Evolutionary conservation across 306 rosid species (phyloP), one percentile per base, ranked within the genome.

Genomic region (Pyrus bretschneideri): DNA sequence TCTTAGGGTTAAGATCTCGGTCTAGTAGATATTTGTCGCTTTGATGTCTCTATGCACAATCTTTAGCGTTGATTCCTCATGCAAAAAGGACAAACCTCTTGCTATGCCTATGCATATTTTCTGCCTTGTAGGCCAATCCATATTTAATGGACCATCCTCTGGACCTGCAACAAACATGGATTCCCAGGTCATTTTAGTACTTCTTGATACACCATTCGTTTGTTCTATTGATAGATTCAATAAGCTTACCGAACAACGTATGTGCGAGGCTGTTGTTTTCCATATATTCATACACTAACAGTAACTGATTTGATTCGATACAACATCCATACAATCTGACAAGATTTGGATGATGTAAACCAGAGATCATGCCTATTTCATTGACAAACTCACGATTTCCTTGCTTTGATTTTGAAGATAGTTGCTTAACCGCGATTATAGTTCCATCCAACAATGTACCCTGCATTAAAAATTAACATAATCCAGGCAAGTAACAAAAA

Each of bases 1-100:
- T 89, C 79, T 87, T 89, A 4, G 93, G 80, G 59, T 81, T 89
- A 67, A 89, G 82, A 64, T 87, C 77, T 35, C 38, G 58, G 70
- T 89, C 91, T 71, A 89, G 81, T 59, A 89, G 71, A 89, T 89
- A 67, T 85, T 87, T 7, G 84, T 85, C 35, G 93, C 78, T 77
- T 89, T 89, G 79, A 86, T 89, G 76, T 89, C 90, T 60, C 93
- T 86, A 49, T 89, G 89, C 66, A 89, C 91, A 73, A 89, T 76
- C 88, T 82, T 89, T 67, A 89, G 63, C 42, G 74, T 22, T 33
- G 91, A 89, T 79, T 83, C 93, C 69, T 85, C 91, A 40, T 89
- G 91, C 15, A 89, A 77, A 78, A 81, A 89, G 29, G 87, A 77
- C 52, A 89, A 76, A 81, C 93, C 91, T 71, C 69, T 87, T 55